Evolutionary conservation across 2,329 filamentous ascomycete genomes (phyloP).

Genomic region (Fusarium floridanum): DNA sequence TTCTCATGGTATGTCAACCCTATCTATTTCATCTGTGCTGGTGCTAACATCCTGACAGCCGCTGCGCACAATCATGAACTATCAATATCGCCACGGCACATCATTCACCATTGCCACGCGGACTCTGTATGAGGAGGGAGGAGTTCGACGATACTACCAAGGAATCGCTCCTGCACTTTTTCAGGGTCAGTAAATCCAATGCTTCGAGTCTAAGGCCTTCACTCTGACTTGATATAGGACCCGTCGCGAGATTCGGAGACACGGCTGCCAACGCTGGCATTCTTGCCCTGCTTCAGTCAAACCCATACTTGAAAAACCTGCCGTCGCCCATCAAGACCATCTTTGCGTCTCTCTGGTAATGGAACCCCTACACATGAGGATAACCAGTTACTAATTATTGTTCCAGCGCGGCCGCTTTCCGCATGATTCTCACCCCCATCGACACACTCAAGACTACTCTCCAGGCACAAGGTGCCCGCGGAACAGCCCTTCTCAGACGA

Average conservation of each 20-base stretch:
- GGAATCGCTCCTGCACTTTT: slow-evolving; percentile 60
- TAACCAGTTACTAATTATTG: not conserved
- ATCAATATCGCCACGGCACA: slow-evolving; percentile 62
- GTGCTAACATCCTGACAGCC: slow-evolving; percentile 48
- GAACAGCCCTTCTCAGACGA: slow-evolving; percentile 57
- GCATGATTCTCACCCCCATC: slow-evolving; percentile 62
- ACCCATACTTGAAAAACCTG: slow-evolving; percentile 58
- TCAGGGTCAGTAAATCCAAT: slow-evolving; percentile 51
- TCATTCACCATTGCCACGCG: slow-evolving; percentile 55
- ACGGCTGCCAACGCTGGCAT: slow-evolving; percentile 64
- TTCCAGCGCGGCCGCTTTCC: slow-evolving; percentile 58
- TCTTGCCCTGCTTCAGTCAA: slow-evolving; percentile 61
- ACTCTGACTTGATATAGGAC: slow-evolving; percentile 48
- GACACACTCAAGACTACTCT: slow-evolving; percentile 65
- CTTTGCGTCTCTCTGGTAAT: slow-evolving; percentile 60
- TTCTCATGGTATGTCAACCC: slow-evolving; percentile 56
- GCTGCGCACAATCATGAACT: slow-evolving; percentile 64
- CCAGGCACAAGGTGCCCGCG: slow-evolving; percentile 60
- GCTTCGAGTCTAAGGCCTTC: fast-evolving
- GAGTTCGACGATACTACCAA: slow-evolving; percentile 59
- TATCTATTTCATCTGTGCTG: fast-evolving
- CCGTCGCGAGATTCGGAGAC: slow-evolving; percentile 61
- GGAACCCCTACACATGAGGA: not conserved
- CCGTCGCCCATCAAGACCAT: slow-evolving; percentile 60
- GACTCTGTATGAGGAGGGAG: slow-evolving; percentile 58